phyloP scores from a whole-genome alignment of 441 rosid species.

The Gossypium gossypioides region DNA sequence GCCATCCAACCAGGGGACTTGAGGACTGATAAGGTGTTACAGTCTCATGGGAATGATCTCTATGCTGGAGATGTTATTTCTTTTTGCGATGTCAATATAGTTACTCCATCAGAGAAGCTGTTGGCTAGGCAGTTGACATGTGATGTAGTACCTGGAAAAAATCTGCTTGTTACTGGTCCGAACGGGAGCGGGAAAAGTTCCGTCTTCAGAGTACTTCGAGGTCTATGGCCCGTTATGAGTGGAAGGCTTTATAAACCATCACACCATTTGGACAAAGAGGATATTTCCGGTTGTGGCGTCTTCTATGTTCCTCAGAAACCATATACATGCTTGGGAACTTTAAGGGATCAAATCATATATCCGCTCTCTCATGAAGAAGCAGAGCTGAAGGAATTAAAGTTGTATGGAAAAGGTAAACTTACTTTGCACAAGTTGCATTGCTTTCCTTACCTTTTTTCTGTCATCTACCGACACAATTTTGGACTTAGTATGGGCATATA shows the following conservation, averaged over 20 bases:
- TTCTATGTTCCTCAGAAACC: constrained; percentile 97
- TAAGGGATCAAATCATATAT: constrained; percentile 97
- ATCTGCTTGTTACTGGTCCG: constrained; percentile 98
- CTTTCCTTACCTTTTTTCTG: neutral
- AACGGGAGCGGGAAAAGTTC: constrained; percentile 98
- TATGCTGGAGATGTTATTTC: constrained; percentile 51
- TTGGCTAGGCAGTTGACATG: constrained; percentile 82
- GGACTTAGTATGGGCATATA: no score
- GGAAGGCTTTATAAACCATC: constrained; percentile 73
- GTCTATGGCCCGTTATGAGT: constrained; percentile 87
- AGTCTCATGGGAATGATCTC: constrained; percentile 26
- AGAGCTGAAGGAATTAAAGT: constrained; percentile 37
- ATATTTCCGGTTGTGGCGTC: constrained; percentile 55
- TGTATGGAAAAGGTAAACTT: constrained; percentile 45
- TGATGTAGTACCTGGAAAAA: constrained; percentile 64
- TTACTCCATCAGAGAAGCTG: constrained; percentile 83
- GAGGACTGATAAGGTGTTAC: constrained; percentile 21
- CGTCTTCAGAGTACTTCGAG: constrained; percentile 88
- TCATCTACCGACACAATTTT: no score
- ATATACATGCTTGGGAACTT: constrained; percentile 93
- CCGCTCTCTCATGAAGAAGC: constrained; percentile 92
- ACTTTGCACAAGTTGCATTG: constrained; percentile 3
- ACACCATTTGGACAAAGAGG: constrained; percentile 36
- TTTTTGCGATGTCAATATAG: constrained; percentile 68
- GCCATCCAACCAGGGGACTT: constrained; percentile 31